Base-by-base conservation (phyloP, 768 basidiomycete species). In the Hygrocybe punicea region DNA sequence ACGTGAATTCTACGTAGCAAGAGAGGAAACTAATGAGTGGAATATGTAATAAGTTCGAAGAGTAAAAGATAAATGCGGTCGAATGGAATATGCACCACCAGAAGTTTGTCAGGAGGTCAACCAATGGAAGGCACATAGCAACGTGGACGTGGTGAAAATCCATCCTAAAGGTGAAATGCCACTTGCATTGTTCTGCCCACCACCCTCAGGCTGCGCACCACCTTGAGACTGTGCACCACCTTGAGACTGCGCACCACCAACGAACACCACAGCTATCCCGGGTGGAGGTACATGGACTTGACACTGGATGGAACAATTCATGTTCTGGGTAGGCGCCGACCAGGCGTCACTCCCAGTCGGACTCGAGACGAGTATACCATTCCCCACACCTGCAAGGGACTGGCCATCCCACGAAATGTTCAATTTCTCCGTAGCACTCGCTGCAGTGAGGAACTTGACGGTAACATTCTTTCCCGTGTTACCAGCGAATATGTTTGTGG, bases 321-420 rank as follows among this genome's bases (percentile, higher is more conserved):
- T 51, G 14, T 73, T 60, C 51, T 67, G 51, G 60, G 77, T 78
- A 5, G 70, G 62, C 13, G 69, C 64, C 2, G 69, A 72, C 39
- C 39, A 42, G 4, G 39, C 14, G 19, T 42, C 19, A 75, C 75
- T 77, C n/a, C 65, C 55, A 3, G 69, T 66, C 11, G 56, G 68
- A 53, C 29, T 29, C 29, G 29, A 29, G 29, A 74, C 64, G 19
- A 75, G 63, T 35, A 60, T 68, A 33, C 78, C 79, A 63, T 79
- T 74, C 1, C 71, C 74, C 1, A 74, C 72, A 16, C 74, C 74
- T 3, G 69, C 65, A 60, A 75, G 76, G 1, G 81, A 79, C 64
- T 83, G 74, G 11, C 81, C 82, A 17, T 82, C 84, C 84, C 84
- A 88, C 7, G 78, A 76, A 64, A 87, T 84, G 44, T 81, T 73